Evolutionary conservation across 1,139 yeast genomes (phyloP).

Genomic region (Yamadazyma sp.): DNA sequence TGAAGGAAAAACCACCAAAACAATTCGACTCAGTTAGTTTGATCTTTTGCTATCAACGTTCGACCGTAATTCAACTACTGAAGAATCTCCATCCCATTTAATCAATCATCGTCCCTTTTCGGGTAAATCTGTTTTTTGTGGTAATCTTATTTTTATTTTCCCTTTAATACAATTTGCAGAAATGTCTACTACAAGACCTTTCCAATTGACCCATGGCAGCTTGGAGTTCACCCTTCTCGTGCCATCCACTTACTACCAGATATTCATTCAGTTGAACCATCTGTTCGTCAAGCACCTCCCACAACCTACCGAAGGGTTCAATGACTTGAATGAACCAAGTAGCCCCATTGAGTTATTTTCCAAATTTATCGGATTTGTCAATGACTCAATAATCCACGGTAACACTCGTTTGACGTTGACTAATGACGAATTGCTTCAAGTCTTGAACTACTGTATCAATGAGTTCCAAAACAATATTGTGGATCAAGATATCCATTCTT

Average conservation of each 20-base stretch:
- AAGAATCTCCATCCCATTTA: no score
- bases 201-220: constrained; percentile 79
- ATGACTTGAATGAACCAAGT: constrained; percentile 86
- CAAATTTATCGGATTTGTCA: constrained; percentile 70
- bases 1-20: no score
- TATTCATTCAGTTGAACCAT: constrained; percentile 84
- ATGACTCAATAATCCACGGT: constrained; percentile 8
- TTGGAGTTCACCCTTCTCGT: constrained; percentile 87
- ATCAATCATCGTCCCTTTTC: no score
- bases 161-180: neutral
- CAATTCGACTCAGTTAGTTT: no score
- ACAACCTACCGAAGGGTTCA: constrained; percentile 77
- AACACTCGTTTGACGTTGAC: constrained; percentile 57
- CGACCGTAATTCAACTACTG: no score
- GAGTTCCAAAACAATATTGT: constrained; percentile 84
- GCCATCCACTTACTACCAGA: constrained; percentile 77
- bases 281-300: constrained; percentile 81
- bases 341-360: constrained; percentile 86
- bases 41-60: no score
- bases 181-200: constrained; percentile 52
- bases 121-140: neutral
- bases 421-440: constrained; percentile 62
- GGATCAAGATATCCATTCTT: constrained; percentile 73
- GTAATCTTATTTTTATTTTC: neutral
- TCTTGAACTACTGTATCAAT: constrained; percentile 64